Conservation (phyloP, 805 yeast species). For the Nakazawaea ishiwadae region DNA sequence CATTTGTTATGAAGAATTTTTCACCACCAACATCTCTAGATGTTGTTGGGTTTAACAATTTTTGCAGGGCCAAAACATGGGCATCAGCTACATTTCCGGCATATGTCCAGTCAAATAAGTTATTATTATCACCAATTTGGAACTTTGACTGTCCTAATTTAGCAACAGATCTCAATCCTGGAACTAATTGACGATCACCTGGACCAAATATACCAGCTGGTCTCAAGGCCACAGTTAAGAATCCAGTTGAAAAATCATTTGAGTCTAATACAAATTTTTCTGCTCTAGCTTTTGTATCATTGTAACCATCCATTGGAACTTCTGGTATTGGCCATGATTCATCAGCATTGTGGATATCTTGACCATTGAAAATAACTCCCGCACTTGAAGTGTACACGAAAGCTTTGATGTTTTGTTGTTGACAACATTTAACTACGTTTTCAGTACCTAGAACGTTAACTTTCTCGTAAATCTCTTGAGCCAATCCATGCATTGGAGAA, state of each 20-base stretch:
- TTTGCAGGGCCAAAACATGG: slow-evolving; percentile 87
- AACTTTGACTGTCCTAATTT: slow-evolving; percentile 81
- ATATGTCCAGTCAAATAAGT: slow-evolving; percentile 93
- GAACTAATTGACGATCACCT: slow-evolving; percentile 95
- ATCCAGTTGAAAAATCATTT: slow-evolving; percentile 48
- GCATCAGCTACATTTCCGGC: slow-evolving; percentile 98
- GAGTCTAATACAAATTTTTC: slow-evolving; percentile 78
- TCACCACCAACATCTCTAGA: slow-evolving; percentile 67
- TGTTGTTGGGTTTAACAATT: slow-evolving; percentile 45
- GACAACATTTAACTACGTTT: slow-evolving; percentile 63
- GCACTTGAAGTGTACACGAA: slow-evolving; percentile 95
- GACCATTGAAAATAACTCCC: slow-evolving; percentile 96
- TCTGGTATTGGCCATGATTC: slow-evolving; percentile 92
- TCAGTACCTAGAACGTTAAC: slow-evolving; percentile 90
- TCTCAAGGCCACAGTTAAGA: slow-evolving; percentile 80
- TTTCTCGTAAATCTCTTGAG: slow-evolving; percentile 76
- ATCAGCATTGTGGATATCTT: slow-evolving; percentile 85
- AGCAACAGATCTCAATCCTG: slow-evolving; percentile 83
- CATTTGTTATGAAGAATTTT: slow-evolving; percentile 87
- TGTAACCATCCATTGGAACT: slow-evolving; percentile 93
- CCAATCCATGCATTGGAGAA: slow-evolving; percentile 89
- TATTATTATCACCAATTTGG: slow-evolving; percentile 92
- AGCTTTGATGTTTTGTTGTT: slow-evolving; percentile 47
- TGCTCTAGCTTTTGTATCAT: slow-evolving; percentile 90
- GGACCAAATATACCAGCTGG: slow-evolving; percentile 99